Base-by-base conservation (phyloP, 345 rosid species). In the Pugionium dolabratum region DNA sequence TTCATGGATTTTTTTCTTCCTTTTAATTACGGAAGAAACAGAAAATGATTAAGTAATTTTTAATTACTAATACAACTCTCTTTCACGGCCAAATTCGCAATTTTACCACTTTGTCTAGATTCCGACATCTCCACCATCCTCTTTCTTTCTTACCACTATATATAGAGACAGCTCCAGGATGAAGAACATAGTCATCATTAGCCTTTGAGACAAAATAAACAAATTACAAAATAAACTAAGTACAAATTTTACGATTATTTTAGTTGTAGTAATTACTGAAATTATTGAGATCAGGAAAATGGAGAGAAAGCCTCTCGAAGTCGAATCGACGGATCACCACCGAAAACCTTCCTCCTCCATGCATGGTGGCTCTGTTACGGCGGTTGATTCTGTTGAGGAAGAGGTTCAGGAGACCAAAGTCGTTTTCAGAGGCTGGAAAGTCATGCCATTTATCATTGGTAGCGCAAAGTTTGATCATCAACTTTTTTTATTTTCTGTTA, bases 371-470 rank as follows among this genome's bases (percentile, higher is more conserved):
- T 52, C 72, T 73, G 67, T 47, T 46, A 40, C 69, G 59, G 73
- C 72, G 29, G 64, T 47, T 71, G 69, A 32, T 30, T 61, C 68
- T 39, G 75, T 41, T 42, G 65, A 49, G 8, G 66, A 69, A 26
- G 58, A 53, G 9, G 36, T 27, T 46, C 10, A 32, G 33, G 75
- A 74, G 54, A 40, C 71, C 3, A 48, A 79, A 70, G 27, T 77
- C 35, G 72, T 79, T 28, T 81, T 77, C 57, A 85, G 85, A 72
- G 94, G 94, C 55, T 87, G 94, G 94, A 85, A 75, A 74, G 84
- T 73, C 74, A 87, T 85, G 90, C 94, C 90, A 49, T 84, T 75
- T 58, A 82, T 87, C 41, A 85, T 87, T 60, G 90, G 94, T 87
- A 46, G 26, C 25, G 2, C 28, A 11, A 29, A 6, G 3, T 27